Conservation (phyloP, 2,329 filamentous ascomycete genomes). For the Talaromyces marneffei region DNA sequence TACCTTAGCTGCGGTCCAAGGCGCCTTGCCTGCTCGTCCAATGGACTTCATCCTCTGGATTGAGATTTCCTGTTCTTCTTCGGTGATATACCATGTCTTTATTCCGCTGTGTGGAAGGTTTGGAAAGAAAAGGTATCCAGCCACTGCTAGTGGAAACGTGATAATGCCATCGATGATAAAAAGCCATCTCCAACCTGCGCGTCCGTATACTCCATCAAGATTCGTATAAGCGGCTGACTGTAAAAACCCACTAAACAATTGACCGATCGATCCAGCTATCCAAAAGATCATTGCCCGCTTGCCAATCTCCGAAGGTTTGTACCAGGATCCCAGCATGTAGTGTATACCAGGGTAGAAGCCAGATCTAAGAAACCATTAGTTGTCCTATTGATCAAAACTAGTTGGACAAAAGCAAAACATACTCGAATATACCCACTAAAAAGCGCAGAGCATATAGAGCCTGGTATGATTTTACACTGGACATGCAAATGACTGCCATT, state of each 20-base stretch:
- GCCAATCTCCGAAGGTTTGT: slow-evolving; percentile 36
- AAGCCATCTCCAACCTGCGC: slow-evolving; percentile 33
- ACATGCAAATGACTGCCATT: slow-evolving; percentile 34
- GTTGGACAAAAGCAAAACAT: neutral
- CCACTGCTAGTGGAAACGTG: slow-evolving; percentile 4
- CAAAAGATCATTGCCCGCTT: slow-evolving; percentile 35
- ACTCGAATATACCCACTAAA: slow-evolving; percentile 26
- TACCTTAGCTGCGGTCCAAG: slow-evolving; percentile 32
- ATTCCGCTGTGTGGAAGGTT: slow-evolving; percentile 10
- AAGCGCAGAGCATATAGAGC: slow-evolving; percentile 22
- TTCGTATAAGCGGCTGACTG: slow-evolving; percentile 31
- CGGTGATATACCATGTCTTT: slow-evolving; percentile 4
- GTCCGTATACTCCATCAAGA: slow-evolving; percentile 23
- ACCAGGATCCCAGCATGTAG: slow-evolving; percentile 40
- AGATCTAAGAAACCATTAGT: slow-evolving; percentile 11
- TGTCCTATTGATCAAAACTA: slow-evolving; percentile 5
- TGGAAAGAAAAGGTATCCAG: slow-evolving; percentile 9
- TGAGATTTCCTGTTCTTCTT: slow-evolving; percentile 12
- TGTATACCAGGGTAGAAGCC: slow-evolving; percentile 33
- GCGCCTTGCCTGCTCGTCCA: slow-evolving; percentile 33
- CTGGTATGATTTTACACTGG: slow-evolving; percentile 27
- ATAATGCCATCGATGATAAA: slow-evolving; percentile 24
- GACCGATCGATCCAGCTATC: slow-evolving; percentile 27
- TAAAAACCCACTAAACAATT: slow-evolving; percentile 34
- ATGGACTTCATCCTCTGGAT: slow-evolving; percentile 30